Conservation (phyloP, 192 early-diverging fungal species). For the Umbelopsis sp. region DNA sequence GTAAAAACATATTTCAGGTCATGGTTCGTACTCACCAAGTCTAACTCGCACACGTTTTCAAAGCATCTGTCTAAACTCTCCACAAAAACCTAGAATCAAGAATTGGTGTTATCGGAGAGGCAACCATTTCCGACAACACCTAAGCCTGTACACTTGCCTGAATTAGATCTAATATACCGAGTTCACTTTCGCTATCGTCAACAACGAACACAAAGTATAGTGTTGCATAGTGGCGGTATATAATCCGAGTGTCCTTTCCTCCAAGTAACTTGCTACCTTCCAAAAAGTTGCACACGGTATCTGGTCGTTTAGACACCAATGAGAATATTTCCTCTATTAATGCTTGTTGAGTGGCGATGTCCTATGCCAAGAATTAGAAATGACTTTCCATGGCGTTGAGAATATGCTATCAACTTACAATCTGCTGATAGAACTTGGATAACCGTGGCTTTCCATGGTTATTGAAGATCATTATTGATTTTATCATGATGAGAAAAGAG, state of each 20-base stretch:
- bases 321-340: constrained; percentile 87
- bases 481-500: constrained; percentile 66
- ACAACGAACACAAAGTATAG: constrained; percentile 99
- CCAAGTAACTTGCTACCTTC: constrained; percentile 81
- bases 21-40: constrained; percentile 62
- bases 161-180: constrained; percentile 95
- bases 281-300: constrained; percentile 90
- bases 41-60: constrained; percentile 96
- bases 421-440: constrained; percentile 91
- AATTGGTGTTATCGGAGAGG: too few relatives aligned
- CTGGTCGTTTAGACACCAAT: constrained; percentile 83
- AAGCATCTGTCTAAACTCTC: constrained; percentile 92
- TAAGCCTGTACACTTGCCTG: constrained; percentile 55
- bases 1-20: neutral
- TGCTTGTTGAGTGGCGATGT: constrained; percentile 81
- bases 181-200: constrained; percentile 93
- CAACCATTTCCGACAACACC: too few relatives aligned
- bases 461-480: constrained; percentile 99
- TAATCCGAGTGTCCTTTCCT: constrained; percentile 85
- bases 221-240: constrained; percentile 96
- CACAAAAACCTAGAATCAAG: constrained; percentile 78
- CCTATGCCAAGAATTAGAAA: constrained; percentile 45
- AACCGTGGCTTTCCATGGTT: constrained; percentile 95
- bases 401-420: constrained; percentile 65
- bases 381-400: too few relatives aligned